Evolutionary conservation across 148 eudicot genomes (phyloP).

Genomic region (Camellia lanceoleosa): DNA sequence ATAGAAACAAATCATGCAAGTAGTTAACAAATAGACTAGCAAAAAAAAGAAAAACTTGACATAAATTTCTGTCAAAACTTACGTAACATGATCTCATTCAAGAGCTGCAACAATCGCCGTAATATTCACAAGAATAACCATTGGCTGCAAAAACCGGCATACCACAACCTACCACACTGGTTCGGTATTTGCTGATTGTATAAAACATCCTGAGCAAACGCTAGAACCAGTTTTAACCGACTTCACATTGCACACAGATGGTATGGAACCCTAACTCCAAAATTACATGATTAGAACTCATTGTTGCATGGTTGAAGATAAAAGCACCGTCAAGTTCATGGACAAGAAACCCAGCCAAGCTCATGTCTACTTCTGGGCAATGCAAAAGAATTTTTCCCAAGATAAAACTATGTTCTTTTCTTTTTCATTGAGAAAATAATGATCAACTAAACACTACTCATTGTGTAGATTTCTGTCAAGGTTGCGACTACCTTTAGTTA

Average conservation of each 20-base stretch:
- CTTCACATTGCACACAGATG: not conserved
- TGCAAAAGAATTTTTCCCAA: not conserved
- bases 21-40: not conserved
- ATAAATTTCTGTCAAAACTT: not conserved
- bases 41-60: not conserved
- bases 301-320: too few species aligned
- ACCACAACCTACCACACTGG: not conserved
- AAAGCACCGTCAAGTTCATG: too few species aligned
- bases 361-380: not conserved
- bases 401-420: not conserved
- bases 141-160: not conserved
- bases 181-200: not conserved
- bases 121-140: slow-evolving; percentile 8
- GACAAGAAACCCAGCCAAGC: too few species aligned
- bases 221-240: not conserved
- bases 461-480: not conserved
- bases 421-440: not conserved
- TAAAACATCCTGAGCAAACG: not conserved
- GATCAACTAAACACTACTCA: not conserved
- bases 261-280: not conserved
- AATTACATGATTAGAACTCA: not conserved
- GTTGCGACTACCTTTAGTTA: not conserved
- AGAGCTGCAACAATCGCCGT: not conserved
- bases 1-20: too few species aligned
- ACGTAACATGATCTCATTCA: not conserved